A percentile compares a stretch with the other conserved stretches of the same genome.
Evolutionary conservation across 805 yeast species (phyloP).

Genomic region (Cyberlindnera mississippiensis): DNA sequence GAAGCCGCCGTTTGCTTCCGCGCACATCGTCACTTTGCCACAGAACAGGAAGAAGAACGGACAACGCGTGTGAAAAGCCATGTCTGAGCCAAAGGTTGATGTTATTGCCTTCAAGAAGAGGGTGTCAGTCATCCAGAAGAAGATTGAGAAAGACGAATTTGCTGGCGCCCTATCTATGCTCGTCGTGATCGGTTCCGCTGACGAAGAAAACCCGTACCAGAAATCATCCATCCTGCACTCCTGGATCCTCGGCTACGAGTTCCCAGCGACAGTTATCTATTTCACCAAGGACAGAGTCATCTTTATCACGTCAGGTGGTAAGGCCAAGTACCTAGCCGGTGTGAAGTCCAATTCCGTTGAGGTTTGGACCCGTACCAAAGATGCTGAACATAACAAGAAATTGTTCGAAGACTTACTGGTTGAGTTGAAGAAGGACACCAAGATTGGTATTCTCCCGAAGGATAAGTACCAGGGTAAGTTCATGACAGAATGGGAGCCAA

Average conservation of each 20-base stretch:
- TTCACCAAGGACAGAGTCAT: conserved; percentile 56
- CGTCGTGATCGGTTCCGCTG: conserved; percentile 78
- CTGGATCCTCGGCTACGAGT: conserved; percentile 93
- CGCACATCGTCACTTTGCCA: no score
- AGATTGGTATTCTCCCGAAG: conserved; percentile 65
- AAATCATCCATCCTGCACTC: conserved; percentile 82
- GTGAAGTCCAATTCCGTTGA: conserved; percentile 46
- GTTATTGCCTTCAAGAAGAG: conserved; percentile 49
- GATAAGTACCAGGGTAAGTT: conserved; percentile 84
- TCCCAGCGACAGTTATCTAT: conserved; percentile 82
- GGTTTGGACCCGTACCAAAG: conserved; percentile 78
- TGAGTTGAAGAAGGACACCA: conserved; percentile 40
- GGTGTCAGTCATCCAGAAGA: conserved; percentile 40
- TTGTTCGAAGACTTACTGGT: conserved; percentile 54
- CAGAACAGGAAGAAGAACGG: neutral
- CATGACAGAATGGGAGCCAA: conserved; percentile 69
- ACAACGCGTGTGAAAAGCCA: conserved; percentile 18
- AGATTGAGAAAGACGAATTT: conserved; percentile 27
- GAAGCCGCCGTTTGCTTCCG: no score
- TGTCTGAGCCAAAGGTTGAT: conserved; percentile 61
- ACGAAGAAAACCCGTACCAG: conserved; percentile 85
- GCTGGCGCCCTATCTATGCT: conserved; percentile 47
- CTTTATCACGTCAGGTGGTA: conserved; percentile 76
- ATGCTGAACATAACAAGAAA: conserved; percentile 66
- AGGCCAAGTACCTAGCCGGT: conserved; percentile 72